These are phyloP conservation scores for Globisporangium barbulae DNA, from an alignment of 352 stramenopile species.

Conservation along the genomic window DNA sequence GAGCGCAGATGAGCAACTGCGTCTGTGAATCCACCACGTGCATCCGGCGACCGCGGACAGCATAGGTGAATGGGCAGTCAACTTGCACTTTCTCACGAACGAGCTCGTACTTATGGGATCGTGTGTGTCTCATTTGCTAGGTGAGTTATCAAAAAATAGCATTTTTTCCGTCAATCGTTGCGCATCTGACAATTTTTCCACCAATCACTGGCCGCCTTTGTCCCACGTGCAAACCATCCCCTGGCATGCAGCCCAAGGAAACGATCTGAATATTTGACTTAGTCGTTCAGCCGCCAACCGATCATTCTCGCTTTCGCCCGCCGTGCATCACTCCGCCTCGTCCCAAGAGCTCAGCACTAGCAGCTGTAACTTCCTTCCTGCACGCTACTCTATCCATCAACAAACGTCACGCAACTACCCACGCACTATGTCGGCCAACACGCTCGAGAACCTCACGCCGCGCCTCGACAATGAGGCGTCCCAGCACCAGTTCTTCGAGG, in stretches of 20 bases:
- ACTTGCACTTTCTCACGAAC: no score
- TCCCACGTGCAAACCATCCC: neutral
- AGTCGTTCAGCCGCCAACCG: neutral
- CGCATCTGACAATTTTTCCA: neutral
- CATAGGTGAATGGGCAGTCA: no score
- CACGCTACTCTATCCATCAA: neutral
- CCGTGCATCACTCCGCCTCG: neutral
- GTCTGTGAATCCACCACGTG: no score
- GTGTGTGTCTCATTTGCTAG: no score
- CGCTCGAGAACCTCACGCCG: conserved; percentile 9
- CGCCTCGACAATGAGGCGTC: neutral
- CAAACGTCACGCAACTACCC: no score
- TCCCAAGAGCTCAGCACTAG: neutral
- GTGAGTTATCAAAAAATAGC: no score
- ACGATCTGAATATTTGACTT: neutral
- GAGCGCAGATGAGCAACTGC: no score
- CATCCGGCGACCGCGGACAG: no score
- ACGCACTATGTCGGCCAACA: neutral
- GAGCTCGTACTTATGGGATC: no score
- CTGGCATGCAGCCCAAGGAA: neutral
- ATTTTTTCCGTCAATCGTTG: neutral
- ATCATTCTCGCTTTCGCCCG: neutral
- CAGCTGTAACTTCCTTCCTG: neutral
- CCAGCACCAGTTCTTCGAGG: conserved; percentile 1
- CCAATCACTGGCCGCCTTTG: neutral